Base-by-base conservation (phyloP, 257 asterid genomes). In the Jasminum sambac region DNA sequence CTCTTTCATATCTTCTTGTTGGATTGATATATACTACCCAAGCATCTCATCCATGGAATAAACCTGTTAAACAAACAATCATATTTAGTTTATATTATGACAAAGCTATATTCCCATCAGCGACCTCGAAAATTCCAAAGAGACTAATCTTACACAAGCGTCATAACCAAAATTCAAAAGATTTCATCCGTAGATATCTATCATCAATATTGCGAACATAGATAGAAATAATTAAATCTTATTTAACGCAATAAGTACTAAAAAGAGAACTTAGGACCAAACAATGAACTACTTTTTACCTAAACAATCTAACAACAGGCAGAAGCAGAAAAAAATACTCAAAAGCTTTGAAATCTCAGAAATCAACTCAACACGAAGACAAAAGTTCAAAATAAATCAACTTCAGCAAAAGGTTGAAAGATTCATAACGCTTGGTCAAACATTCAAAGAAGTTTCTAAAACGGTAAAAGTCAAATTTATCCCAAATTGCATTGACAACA, bases 1-100 rank as follows among this genome's bases (percentile, higher is more conserved):
- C 55, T 75, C 89, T 72, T 78, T 84, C 97, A 90, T 93, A 66
- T 80, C 88, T 73, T 61, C 77, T 82, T 67, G 6, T 40, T 66
- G 68, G 61, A 70, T 68, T 59, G 74, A 58, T 63, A 25, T 72
- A 74, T 65, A 67, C 83, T 75, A 84, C 55, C 81, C 77, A 75
- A 48, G 66, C 63, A 68, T 46, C 62, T 61, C 63, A 67, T 72
- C 74, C 83, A 76, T 78, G 59, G 62, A 55, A 44, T 43, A 66
- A 26, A 76, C 84, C 96, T 87, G 84, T 84, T 73, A 58, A 66
- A 71, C 16, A 37, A 67, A 50, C 41, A 46, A 24, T 8, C 17
- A 43, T 19, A 71, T 43, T 62, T 25, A 77, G 41, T 37, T 68
- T 2, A 8, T 17, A 36, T 38, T 63, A 57, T 41, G 16, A 44